Percentiles rank a stretch among this genome's conserved stretches.
Evolutionary conservation across 352 stramenopile species (phyloP).

Genomic region (Pythium insidiosum): DNA sequence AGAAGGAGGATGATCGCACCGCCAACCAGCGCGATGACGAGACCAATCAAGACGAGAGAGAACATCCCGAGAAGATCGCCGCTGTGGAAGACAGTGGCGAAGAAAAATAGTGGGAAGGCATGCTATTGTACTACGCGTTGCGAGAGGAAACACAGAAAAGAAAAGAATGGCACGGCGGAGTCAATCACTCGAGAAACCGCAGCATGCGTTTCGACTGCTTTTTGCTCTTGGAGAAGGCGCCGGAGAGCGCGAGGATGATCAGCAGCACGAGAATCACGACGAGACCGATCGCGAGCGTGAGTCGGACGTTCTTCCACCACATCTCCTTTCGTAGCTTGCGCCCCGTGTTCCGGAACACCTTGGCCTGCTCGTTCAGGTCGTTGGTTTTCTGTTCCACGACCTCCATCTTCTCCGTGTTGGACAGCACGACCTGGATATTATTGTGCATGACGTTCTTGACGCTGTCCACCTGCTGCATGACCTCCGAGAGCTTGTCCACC

Average conservation of each 20-base stretch:
- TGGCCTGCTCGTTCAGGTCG: constrained; percentile 81
- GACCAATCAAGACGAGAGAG: too few relatives aligned
- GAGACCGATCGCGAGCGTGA: constrained; percentile 57
- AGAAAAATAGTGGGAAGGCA: neutral
- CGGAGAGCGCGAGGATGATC: constrained; percentile 61
- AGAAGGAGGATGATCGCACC: neutral
- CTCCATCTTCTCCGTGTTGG: constrained; percentile 87
- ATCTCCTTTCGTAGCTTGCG: constrained; percentile 72
- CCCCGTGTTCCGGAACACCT: constrained; percentile 79
- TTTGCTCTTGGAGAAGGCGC: constrained; percentile 65
- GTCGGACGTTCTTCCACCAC: constrained; percentile 84
- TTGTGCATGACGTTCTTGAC: constrained; percentile 85
- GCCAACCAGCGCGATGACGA: too few relatives aligned
- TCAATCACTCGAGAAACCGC: constrained; percentile 10
- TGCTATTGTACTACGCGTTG: constrained; percentile 7
- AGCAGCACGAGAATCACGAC: constrained; percentile 65
- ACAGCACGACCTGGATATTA: constrained; percentile 82
- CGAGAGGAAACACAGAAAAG: neutral
- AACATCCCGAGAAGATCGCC: too few relatives aligned
- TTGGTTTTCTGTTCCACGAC: constrained; percentile 84
- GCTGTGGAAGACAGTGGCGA: neutral
- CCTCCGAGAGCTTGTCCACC: constrained; percentile 80
- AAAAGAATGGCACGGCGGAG: too few relatives aligned
- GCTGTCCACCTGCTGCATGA: constrained; percentile 73
- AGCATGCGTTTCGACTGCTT: constrained; percentile 8